A percentile compares a stretch with the other conserved stretches of the same genome.
phyloP scores from a whole-genome alignment of 2,329 filamentous ascomycete species.

The Simplicillium sp. region DNA sequence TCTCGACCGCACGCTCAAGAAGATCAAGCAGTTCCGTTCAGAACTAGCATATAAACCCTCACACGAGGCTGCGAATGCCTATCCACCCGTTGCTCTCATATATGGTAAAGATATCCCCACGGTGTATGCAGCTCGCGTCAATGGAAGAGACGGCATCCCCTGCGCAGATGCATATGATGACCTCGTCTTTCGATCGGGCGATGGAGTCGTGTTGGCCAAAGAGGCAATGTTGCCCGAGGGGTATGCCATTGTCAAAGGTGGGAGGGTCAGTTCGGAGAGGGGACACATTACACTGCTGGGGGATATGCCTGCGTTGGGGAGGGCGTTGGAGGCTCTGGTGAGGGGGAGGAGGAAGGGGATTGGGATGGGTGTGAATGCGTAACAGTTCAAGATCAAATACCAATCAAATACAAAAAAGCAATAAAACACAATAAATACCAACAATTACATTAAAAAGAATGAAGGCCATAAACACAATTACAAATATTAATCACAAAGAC shows the following conservation, averaged over 20 bases:
- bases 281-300: constrained; percentile 84
- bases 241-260: constrained; percentile 64
- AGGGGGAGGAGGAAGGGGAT: constrained; percentile 63
- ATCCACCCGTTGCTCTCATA: constrained; percentile 74
- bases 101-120: constrained; percentile 85
- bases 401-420: not conserved
- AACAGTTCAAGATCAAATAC: not conserved
- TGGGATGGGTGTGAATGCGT: constrained; percentile 40
- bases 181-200: constrained; percentile 75
- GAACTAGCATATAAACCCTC: constrained; percentile 55
- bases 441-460: not conserved
- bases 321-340: constrained; percentile 59
- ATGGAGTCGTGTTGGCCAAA: constrained; percentile 79
- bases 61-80: constrained; percentile 57
- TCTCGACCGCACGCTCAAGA: constrained; percentile 62
- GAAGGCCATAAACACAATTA: too few relatives aligned
- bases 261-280: constrained; percentile 68
- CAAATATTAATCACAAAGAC: too few relatives aligned
- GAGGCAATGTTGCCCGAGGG: constrained; percentile 79
- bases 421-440: not conserved
- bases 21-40: constrained; percentile 65
- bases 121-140: constrained; percentile 70
- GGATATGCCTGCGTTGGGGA: constrained; percentile 72
- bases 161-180: constrained; percentile 76
- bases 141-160: constrained; percentile 62